These are phyloP conservation scores for Phylloporus sp. DNA, from an alignment of 768 basidiomycete genomes.

Conservation along the genomic window DNA sequence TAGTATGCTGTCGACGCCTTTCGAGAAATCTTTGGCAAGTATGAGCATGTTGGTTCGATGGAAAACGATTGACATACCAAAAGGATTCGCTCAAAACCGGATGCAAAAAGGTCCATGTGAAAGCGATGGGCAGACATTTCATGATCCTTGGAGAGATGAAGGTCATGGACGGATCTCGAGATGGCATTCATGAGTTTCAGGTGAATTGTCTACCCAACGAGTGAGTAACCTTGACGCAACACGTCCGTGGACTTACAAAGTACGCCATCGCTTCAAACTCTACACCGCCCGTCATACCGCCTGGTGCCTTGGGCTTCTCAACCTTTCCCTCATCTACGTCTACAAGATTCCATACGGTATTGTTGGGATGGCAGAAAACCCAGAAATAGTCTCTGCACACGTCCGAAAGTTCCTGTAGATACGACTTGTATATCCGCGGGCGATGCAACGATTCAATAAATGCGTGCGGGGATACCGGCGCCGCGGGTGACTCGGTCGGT, in stretches of 20 bases:
- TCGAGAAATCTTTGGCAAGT: constrained; percentile 67
- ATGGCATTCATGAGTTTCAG: constrained; percentile 83
- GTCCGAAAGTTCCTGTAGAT: constrained; percentile 81
- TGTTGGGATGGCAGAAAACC: constrained; percentile 96
- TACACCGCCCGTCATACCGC: constrained; percentile 98
- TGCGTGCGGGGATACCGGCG: constrained; percentile 67
- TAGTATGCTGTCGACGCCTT: constrained; percentile 96
- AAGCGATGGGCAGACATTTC: constrained; percentile 78
- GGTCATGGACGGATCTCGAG: constrained; percentile 57
- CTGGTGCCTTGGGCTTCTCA: constrained; percentile 89
- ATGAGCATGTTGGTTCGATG: neutral
- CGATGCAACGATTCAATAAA: constrained; percentile 73
- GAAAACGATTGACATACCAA: constrained; percentile 49
- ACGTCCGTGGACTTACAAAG: constrained; percentile 56
- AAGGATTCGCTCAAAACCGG: constrained; percentile 88
- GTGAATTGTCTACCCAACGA: constrained; percentile 67
- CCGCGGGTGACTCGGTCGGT: constrained; percentile 56
- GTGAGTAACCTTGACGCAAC: constrained; percentile 9
- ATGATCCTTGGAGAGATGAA: constrained; percentile 63
- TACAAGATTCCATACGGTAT: constrained; percentile 81
- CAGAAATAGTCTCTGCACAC: constrained; percentile 93
- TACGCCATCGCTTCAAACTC: constrained; percentile 98
- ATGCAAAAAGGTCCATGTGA: constrained; percentile 84
- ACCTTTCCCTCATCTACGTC: constrained; percentile 83
- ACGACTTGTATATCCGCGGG: constrained; percentile 75